Evolutionary conservation across 805 yeast species (phyloP), one percentile per base, ranked within the genome.

Genomic region (Yarrowia sp.): DNA sequence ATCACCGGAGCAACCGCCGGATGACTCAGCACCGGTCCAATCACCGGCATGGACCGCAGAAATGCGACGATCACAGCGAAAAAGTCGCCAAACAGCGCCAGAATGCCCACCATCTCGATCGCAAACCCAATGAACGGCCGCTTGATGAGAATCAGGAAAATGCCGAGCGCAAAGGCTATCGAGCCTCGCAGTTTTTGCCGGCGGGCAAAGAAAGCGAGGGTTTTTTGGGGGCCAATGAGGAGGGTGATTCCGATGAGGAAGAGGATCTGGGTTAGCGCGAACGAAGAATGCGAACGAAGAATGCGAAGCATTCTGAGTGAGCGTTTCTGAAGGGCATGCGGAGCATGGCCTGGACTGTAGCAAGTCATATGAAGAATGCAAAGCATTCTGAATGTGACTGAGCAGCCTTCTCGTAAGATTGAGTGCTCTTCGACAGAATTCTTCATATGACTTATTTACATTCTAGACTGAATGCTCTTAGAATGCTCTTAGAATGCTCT

Each of bases 61-160:
- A 95, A 93, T 69, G 90, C 88, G 11, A 93, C 84, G 51, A 95
- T 86, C 11, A 96, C 90, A 31, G 96, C 91, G 72, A 93, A 89
- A 75, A 95, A 92, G 76, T 95, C 98, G 41, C 92, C 99, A 77
- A 95, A 93, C 41, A 93, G 79, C 8, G 90, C 92, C 67, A 93
- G 76, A 31, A 93, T 90, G n/a, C 99, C 99, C 68, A 92, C 78
- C 60, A 88, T 84, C 75, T 93, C 99, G 43, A 93, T 77, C 1
- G 87, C 74, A 72, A 95, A 93, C 8, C 99, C 99, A 31, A 87
- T 71, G 72, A 95, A 89, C 1, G 98, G 85, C 78, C 87, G 82
- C 71, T 88, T 89, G 70, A 84, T 71, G 65, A 93, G 78, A 64
- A 95, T 93, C 69, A 93, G 77, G 13, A 87, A 62, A 13, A 95